Percentiles rank a stretch among this genome's conserved stretches.
Evolutionary conservation across 306 rosid species (phyloP).

Genomic region (Citrullus amarus): DNA sequence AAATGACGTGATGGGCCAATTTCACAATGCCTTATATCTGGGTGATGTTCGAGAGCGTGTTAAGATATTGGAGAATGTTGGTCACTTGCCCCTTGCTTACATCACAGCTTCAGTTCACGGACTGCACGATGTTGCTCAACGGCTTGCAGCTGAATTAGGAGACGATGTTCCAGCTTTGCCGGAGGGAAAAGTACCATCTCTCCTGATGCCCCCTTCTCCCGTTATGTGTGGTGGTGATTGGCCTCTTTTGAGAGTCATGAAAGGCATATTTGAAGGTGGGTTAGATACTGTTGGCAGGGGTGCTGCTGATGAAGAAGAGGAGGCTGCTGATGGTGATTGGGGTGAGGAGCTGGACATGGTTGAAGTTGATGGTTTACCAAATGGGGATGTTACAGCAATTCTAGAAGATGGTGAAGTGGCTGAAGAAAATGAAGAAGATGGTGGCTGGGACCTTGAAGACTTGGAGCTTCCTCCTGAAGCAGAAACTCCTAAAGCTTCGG

Average conservation of each 20-base stretch:
- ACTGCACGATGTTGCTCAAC: constrained; percentile 61
- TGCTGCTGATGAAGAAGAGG: constrained; percentile 55
- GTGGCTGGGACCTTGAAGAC: constrained; percentile 92
- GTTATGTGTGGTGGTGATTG: constrained; percentile 72
- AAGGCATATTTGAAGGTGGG: constrained; percentile 79
- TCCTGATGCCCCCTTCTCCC: constrained; percentile 66
- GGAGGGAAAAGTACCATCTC: constrained; percentile 55
- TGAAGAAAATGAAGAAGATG: constrained; percentile 69
- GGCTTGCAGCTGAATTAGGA: constrained; percentile 73
- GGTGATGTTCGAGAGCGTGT: constrained; percentile 72
- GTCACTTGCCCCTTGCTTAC: constrained; percentile 86
- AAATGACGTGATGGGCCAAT: constrained; percentile 96
- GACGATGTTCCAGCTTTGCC: constrained; percentile 68
- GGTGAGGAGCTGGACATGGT: constrained; percentile 66
- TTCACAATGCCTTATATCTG: constrained; percentile 80
- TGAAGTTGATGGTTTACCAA: constrained; percentile 51
- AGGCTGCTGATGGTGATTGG: constrained; percentile 66
- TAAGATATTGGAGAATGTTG: constrained; percentile 79
- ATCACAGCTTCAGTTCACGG: constrained; percentile 76
- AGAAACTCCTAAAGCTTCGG: constrained; percentile 61
- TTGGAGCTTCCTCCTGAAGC: constrained; percentile 77
- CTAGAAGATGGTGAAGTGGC: constrained; percentile 49
- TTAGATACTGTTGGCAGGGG: constrained; percentile 36
- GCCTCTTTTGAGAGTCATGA: constrained; percentile 87
- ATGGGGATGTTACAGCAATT: constrained; percentile 51